phyloP scores from a whole-genome alignment of 495 filamentous ascomycete species.

The Chaetomidium leptoderma region DNA sequence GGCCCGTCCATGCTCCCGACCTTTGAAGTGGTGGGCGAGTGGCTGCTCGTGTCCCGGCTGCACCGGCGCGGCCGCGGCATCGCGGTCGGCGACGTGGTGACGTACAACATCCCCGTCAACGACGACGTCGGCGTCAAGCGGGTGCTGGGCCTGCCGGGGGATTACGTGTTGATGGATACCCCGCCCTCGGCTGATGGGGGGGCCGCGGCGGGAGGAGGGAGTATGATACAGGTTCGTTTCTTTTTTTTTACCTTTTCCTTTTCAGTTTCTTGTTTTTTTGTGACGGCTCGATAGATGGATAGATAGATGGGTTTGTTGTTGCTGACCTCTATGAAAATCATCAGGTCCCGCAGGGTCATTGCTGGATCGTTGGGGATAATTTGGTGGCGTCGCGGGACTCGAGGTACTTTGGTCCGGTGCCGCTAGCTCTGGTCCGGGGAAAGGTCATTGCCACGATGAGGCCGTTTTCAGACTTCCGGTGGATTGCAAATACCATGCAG shows the following conservation, averaged over 20 bases:
- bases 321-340: background rate
- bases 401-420: slow-evolving; percentile 76
- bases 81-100: slow-evolving; percentile 78
- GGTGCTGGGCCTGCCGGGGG: slow-evolving; percentile 80
- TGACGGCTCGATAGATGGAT: too few species aligned
- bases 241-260: background rate
- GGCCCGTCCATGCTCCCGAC: slow-evolving; percentile 83
- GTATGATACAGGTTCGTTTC: slow-evolving; percentile 73
- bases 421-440: slow-evolving; percentile 76
- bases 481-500: slow-evolving; percentile 31
- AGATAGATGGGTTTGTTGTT: background rate
- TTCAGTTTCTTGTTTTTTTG: background rate
- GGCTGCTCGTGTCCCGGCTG: slow-evolving; percentile 59
- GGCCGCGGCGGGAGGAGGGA: slow-evolving; percentile 24
- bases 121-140: slow-evolving; percentile 69
- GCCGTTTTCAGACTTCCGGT: slow-evolving; percentile 40
- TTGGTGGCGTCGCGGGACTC: slow-evolving; percentile 78
- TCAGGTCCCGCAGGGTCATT: slow-evolving; percentile 84
- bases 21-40: slow-evolving; percentile 60
- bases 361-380: slow-evolving; percentile 86
- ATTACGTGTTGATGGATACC: slow-evolving; percentile 75
- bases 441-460: slow-evolving; percentile 70
- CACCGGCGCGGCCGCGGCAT: slow-evolving; percentile 66
- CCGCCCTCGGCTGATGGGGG: slow-evolving; percentile 34
- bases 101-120: slow-evolving; percentile 67